Base-by-base conservation (phyloP, 768 basidiomycete genomes). In the Glaciozyma antarctica region DNA sequence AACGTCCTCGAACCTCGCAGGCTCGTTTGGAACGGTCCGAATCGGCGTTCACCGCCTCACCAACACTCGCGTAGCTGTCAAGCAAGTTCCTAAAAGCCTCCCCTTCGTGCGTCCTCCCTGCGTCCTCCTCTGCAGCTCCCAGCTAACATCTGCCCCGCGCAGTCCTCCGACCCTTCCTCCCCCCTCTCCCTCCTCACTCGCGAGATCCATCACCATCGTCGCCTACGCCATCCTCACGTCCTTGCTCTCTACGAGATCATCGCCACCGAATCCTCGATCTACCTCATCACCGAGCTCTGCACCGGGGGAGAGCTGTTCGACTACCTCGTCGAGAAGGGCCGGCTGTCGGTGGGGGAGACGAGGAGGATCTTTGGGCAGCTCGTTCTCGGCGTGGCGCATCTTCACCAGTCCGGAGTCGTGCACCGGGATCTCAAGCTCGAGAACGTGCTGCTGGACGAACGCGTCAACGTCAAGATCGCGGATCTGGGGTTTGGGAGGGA, bases 401-500 rank as follows among this genome's bases (percentile, higher is more conserved):
- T 95, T 30, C 95, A 99, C 75, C 83, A 85, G 60, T 87, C 87
- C 75, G 90, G 90, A 60, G 90, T 97, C 73, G 92, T 98, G 1
- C 95, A 99, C 76, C 84, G 95, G 38, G 94, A 99, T 77, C 81
- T 99, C 72, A 99, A 99, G 78, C 81, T 98, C 64, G 94, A 97
- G 79, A 97, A 97, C 73, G 88, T 98, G 56, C 81, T 98, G 51
- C 86, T 98, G 54, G 87, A 91, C 64, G 74, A 73, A 60, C 53
- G 75, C 41, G 75, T 75, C 65, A 81, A 90, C 72, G 82, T 98
- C 79, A 98, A 97, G 80, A 87, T 98, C 48, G 93, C 91, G 22
- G 94, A 97, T 77, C 93, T 94, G 84, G 94, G 94, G n/a, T 95
- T 97, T 89, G 93, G 93, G 34, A 86, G 93, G 21, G 90, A 94